phyloP scores from a whole-genome alignment of 805 yeast genomes.

The Tetrapisispora iriomotensis region DNA sequence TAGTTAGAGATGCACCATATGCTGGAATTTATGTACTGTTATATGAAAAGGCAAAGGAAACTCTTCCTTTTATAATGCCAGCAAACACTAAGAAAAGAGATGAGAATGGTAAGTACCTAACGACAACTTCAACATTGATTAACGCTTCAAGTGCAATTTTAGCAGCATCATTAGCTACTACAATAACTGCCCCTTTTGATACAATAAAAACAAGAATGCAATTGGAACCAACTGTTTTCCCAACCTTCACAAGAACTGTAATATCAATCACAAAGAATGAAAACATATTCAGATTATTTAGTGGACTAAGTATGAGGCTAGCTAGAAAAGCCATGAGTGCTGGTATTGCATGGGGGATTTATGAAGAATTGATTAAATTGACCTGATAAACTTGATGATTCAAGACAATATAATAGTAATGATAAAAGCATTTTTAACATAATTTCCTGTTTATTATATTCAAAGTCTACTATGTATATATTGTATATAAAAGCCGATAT shows the following conservation, averaged over 20 bases:
- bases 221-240: constrained; percentile 43
- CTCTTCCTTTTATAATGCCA: constrained; percentile 37
- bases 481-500: too few relatives aligned
- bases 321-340: constrained; percentile 83
- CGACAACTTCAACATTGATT: constrained; percentile 42
- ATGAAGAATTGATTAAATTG: constrained; percentile 68
- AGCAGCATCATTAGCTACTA: constrained; percentile 74
- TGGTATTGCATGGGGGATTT: constrained; percentile 94
- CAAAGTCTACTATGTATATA: too few relatives aligned
- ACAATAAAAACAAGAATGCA: constrained; percentile 90
- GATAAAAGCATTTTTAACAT: too few relatives aligned
- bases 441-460: too few relatives aligned
- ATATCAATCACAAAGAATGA: constrained; percentile 34
- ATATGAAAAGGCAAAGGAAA: constrained; percentile 64
- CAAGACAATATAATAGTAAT: not conserved
- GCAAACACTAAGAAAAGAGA: constrained; percentile 9
- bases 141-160: constrained; percentile 68
- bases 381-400: not conserved
- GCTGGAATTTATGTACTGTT: constrained; percentile 86
- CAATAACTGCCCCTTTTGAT: constrained; percentile 90
- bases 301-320: constrained; percentile 74
- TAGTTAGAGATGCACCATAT: constrained; percentile 87
- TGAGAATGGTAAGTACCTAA: constrained; percentile 21
- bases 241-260: constrained; percentile 35
- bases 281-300: constrained; percentile 51